Evolutionary conservation across 257 asterid species (phyloP), one percentile per base, ranked within the genome.

Genomic region (Mitragyna speciosa): DNA sequence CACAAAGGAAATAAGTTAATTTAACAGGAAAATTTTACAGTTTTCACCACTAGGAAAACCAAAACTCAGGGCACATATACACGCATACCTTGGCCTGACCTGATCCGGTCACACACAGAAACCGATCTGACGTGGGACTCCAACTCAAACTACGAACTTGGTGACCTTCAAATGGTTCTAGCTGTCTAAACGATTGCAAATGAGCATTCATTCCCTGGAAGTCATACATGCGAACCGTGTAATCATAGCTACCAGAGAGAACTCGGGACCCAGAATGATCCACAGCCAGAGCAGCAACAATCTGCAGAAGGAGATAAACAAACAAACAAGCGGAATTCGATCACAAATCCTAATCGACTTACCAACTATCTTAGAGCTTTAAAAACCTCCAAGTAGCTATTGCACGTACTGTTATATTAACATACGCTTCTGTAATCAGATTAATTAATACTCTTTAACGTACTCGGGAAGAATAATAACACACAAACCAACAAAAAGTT

Each of bases 151-250:
- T 86, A 76, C 98, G 99, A 82, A 95, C 84, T 93, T 93, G 99
- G 86, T 95, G 98, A 70, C 98, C 99, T 91, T 95, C 99, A 86
- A 72, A 93, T 71, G 99, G 99, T 84, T 95, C 99, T 15, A 95
- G 84, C 89, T 95, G 95, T 87, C 99, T 90, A 80, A 95, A 95
- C 65, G 99, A 93, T 88, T 95, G 97, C 75, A 95, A 90, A 19
- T 91, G 96, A 48, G 97, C 90, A 88, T 95, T 95, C 98, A 95
- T 95, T 83, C 98, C 99, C 86, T 92, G 97, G 84, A 95, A 95
- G 86, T 95, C 99, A 79, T 91, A 93, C 99, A 95, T 95, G 68
- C 95, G 93, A 61, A 95, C 99, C 6, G 93, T 82, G 80, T 95
- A 93, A 84, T 95, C 98, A 78, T 89, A 93, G 87, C 99, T 93